Base-by-base conservation (phyloP, 2,329 filamentous ascomycete species). In the Ophiostoma novo-ulmi region DNA sequence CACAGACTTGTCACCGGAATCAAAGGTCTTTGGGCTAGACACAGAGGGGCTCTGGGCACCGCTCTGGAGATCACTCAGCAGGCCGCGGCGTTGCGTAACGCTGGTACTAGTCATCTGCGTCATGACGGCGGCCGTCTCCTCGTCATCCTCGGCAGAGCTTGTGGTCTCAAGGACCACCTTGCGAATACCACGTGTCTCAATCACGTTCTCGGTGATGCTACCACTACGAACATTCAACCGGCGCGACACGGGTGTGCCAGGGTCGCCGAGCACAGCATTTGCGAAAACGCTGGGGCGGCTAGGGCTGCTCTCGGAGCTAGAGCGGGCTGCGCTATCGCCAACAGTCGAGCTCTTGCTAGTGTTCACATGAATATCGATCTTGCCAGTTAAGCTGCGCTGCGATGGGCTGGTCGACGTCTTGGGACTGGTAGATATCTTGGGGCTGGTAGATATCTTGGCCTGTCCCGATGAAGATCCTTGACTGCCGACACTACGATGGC, bases 191-290 rank as follows among this genome's bases (percentile, higher is more conserved):
- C 89, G 88, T 1, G 89, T 83, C 76, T 94, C 89, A 70, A 93
- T 82, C n/a, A 91, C 82, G 72, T 91, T 91, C 79, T 94, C 91
- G 0, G 91, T 93, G 75, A 94, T 92, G 77, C 89, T 92, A 38
- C 91, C 91, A 74, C 89, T 92, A 71, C 90, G 84, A 6, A 89
- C 88, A 5, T 83, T 82, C 13, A 84, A 70, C 41, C 75, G 75
- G 22, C 75, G 74, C 2, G 74, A 71, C 8, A 5, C 3, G 10
- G 73, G 69, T 4, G 67, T 70, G 67, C 41, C 73, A 61, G 74
- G 72, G 68, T 76, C 36, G 69, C 71, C 66, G 11, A 31, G 31
- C 14, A 22, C n/a, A 5, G 64, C n/a, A 0, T 67, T 13, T 4
- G 70, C 14, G 8, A 71, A 3, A 3, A 52, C 61, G 36, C 70